Base-by-base conservation (phyloP, 1,284 basidiomycete genomes). In the Flammula alnicola region DNA sequence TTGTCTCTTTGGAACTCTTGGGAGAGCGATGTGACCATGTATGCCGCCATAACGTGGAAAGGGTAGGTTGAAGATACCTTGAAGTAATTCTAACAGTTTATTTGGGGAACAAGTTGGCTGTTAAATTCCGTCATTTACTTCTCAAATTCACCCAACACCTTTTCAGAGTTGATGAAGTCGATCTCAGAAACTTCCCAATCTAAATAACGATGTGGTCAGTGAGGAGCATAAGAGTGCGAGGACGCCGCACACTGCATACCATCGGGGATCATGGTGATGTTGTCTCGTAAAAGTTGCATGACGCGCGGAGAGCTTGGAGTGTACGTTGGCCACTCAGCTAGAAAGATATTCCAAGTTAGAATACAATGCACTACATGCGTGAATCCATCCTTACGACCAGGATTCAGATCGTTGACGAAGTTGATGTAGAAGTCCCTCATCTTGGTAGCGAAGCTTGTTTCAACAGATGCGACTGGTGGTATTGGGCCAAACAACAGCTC, bases 381-480 rank as follows among this genome's bases (percentile, higher is more conserved):
- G 23, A 44, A 46, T 19, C 35, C 11, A 25, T 31, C 20, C 70
- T 49, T 50, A 81, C 80, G 49, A 51, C 80, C 80, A 19, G 80
- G 81, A 54, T 77, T 70, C 31, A 81, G 63, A 57, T 81, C 75
- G 51, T 70, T 69, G 22, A 82, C 64, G 55, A 83, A 83, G 53
- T 74, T 78, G 62, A 83, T 69, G 52, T 78, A 82, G 54, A 75
- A 77, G 59, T 79, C 78, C 4, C 73, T 66, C 63, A 76, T 66
- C 45, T 70, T 70, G 41, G 74, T 74, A 0, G 80, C 69, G 49
- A 82, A 77, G 0, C 69, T 65, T 5, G 57, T 62, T 57, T 82
- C 79, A n/a, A 76, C 62, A 4, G 72, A 32, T 11, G 67, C 65
- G 2, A 72, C 57, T 6, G 61, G 47, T 7, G 77, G 72, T 8